These are phyloP conservation scores for Apocynum venetum DNA, from an alignment of 257 asterid genomes.

Conservation along the genomic window DNA sequence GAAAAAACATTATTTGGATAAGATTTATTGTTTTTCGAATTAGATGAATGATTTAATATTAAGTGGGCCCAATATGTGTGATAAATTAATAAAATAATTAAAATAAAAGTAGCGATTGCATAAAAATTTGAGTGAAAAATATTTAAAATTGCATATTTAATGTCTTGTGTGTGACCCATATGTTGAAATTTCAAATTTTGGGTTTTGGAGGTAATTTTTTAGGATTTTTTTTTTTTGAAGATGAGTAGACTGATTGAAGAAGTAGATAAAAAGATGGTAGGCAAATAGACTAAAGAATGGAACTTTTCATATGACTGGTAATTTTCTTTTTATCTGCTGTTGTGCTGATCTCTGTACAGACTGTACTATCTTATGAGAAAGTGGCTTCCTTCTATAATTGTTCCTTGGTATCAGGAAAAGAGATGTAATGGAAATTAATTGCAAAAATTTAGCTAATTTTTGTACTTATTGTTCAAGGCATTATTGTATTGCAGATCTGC, in stretches of 20 bases:
- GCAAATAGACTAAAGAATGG: not conserved
- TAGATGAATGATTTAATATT: not conserved
- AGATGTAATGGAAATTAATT: not conserved
- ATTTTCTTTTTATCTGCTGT: not conserved
- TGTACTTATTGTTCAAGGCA: constrained; percentile 1
- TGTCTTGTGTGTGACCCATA: not conserved
- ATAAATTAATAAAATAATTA: not conserved
- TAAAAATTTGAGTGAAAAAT: no score
- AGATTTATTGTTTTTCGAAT: not conserved
- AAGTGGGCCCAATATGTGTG: not conserved
- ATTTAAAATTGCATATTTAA: not conserved
- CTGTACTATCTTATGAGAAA: not conserved
- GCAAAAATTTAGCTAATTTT: constrained; percentile 4
- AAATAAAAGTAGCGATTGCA: no score
- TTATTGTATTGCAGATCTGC: constrained; percentile 48
- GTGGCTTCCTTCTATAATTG: not conserved
- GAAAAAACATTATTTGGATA: not conserved
- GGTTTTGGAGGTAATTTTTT: not conserved
- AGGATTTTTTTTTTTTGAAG: not conserved
- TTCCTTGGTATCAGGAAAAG: not conserved
- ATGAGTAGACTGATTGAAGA: not conserved
- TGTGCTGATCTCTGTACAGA: no score
- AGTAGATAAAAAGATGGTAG: not conserved
- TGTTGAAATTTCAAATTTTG: not conserved
- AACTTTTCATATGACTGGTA: not conserved